phyloP scores from a whole-genome alignment of 2,329 filamentous ascomycete species.

The Hawksworthiomyces lignivorus region DNA sequence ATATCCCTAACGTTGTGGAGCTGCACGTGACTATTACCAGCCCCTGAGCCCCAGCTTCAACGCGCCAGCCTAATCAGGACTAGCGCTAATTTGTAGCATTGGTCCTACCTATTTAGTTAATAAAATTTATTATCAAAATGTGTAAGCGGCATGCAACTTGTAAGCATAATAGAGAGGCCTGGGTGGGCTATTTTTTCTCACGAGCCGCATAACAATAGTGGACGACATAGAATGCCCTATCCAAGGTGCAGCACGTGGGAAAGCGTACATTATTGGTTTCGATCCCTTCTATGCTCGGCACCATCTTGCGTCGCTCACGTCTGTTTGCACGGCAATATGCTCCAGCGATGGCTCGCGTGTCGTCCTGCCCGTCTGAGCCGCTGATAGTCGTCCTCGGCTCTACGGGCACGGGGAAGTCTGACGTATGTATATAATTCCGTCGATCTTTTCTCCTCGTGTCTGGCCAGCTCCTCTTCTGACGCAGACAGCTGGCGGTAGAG shows the following conservation, averaged over 20 bases:
- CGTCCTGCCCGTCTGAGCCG: slow-evolving; percentile 38
- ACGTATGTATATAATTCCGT: slow-evolving; percentile 46
- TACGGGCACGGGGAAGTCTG: slow-evolving; percentile 89
- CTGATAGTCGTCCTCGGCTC: slow-evolving; percentile 79
- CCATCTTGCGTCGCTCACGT: background rate
- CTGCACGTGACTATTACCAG: slow-evolving; percentile 12
- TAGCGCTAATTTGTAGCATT: too few relatives aligned
- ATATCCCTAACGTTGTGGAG: slow-evolving; percentile 8
- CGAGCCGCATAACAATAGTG: too few relatives aligned
- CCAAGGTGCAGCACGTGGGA: too few relatives aligned
- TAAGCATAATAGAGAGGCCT: too few relatives aligned
- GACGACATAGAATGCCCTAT: too few relatives aligned
- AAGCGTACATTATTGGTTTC: too few relatives aligned
- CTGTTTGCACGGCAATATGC: slow-evolving; percentile 13
- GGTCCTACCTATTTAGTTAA: too few relatives aligned
- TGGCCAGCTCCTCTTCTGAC: background rate
- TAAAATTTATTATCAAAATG: too few relatives aligned
- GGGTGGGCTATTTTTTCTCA: too few relatives aligned
- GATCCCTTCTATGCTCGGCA: slow-evolving; percentile 3
- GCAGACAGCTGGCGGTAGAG: slow-evolving; percentile 71
- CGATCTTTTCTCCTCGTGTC: background rate
- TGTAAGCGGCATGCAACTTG: too few relatives aligned
- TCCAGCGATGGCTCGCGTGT: slow-evolving; percentile 29
- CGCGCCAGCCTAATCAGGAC: slow-evolving; percentile 1
- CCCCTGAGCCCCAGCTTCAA: slow-evolving; percentile 2